Evolutionary conservation across 257 asterid species (phyloP), one percentile per base, ranked within the genome.

Genomic region (Solanum infundibuliforme): DNA sequence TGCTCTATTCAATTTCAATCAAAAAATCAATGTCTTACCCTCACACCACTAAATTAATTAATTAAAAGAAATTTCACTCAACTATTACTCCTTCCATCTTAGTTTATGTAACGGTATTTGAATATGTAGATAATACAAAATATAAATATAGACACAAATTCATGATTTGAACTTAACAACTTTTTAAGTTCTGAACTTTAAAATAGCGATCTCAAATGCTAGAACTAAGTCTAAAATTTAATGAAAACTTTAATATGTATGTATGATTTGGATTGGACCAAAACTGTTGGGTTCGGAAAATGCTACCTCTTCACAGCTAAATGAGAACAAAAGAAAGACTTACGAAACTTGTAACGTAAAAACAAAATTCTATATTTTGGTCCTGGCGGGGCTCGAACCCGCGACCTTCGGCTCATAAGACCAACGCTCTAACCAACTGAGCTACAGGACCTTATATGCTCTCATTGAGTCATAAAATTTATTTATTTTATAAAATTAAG

Each of bases 401-500:
- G 98, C 99, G 96, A 97, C 98, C 98, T 97, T 97, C 98, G 98
- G 99, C 98, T 97, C 99, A 97, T 95, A 97, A 95, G 98, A 95
- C 98, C 98, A 97, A 96, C 96, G 98, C 99, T 96, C 99, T 95
- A 96, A 96, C 98, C 99, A 96, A 95, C 98, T 96, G 98, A 96
- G 98, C 98, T 95, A 95, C 98, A 95, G 96, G 96, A 95, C 98
- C 93, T 10, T 52, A 3, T 20, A 55, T 20, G 2, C 0, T 20
- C 0, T 55, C 0, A 18, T 18, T 20, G 25, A 7, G 11, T 3
- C 65, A 55, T 20, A 55, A 18, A 0, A 55, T 0, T 2, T 20
- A 55, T 20, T 55, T 0, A 7, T 2, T 7, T 18, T 55, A 1
- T 18, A 7, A 7, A 18, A 6, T 55, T 55, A 55, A 55, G 4